Conservation (phyloP, 2,329 filamentous ascomycete species). For the Epichloe baconii region DNA sequence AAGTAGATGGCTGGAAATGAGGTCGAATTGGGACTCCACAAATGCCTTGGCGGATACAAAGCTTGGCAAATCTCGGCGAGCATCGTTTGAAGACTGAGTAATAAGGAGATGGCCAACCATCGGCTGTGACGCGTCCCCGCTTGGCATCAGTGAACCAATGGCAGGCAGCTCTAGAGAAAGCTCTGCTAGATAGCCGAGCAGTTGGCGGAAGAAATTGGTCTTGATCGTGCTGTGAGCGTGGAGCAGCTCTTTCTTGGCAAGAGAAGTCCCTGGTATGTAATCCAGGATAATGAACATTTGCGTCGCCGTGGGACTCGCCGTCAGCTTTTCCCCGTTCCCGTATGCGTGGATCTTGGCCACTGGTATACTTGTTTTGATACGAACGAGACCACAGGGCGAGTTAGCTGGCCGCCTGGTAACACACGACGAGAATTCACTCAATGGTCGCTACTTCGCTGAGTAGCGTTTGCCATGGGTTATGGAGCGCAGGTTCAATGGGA, state of each 20-base stretch:
- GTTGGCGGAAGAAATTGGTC: too few species aligned
- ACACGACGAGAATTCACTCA: too few species aligned
- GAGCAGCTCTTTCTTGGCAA: too few species aligned
- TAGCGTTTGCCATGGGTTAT: not conserved
- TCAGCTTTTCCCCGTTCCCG: slow-evolving; percentile 7
- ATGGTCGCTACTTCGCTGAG: too few species aligned
- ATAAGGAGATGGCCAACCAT: not conserved
- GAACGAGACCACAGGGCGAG: slow-evolving; percentile 3
- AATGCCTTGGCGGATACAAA: slow-evolving; percentile 2
- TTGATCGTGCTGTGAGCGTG: too few species aligned
- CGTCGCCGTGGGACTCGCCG: not conserved
- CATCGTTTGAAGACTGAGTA: slow-evolving; percentile 1
- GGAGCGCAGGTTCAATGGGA: slow-evolving; percentile 1
- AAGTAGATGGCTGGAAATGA: slow-evolving; percentile 2
- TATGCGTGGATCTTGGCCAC: slow-evolving; percentile 11
- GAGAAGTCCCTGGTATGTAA: not conserved
- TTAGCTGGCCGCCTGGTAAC: too few species aligned
- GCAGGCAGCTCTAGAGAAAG: not conserved
- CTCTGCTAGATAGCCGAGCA: too few species aligned
- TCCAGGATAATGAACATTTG: slow-evolving; percentile 1
- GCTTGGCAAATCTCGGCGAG: slow-evolving; percentile 2
- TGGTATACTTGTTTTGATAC: slow-evolving; percentile 11
- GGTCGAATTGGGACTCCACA: slow-evolving; percentile 1
- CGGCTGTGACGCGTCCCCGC: not conserved
- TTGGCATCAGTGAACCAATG: not conserved